Conservation (phyloP, 352 stramenopile species). For the Globisporangium spinosum region DNA sequence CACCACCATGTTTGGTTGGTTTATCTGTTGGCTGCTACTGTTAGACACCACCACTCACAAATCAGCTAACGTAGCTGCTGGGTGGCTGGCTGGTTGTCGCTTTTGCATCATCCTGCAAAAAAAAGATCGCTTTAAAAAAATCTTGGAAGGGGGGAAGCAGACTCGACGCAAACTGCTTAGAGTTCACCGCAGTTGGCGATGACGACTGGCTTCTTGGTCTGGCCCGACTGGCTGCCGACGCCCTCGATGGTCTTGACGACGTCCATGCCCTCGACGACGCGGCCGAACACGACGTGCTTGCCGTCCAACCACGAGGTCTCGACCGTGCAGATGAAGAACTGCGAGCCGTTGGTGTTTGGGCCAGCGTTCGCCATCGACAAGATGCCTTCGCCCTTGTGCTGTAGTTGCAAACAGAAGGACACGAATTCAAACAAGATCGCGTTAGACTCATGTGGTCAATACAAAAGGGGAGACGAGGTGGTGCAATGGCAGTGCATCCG, state of each 20-base stretch:
- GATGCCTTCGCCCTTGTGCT: slow-evolving; percentile 90
- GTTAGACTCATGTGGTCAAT: background rate
- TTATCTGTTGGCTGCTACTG: slow-evolving; percentile 9
- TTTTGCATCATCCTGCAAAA: slow-evolving; percentile 3
- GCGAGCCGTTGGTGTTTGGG: slow-evolving; percentile 95
- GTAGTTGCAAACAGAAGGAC: slow-evolving; percentile 16
- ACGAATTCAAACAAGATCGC: background rate
- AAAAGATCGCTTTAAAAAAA: slow-evolving; percentile 5
- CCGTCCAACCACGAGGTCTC: slow-evolving; percentile 89
- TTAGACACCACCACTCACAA: background rate
- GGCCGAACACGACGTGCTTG: slow-evolving; percentile 94
- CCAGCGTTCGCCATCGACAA: slow-evolving; percentile 96
- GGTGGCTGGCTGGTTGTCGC: background rate
- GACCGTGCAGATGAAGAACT: slow-evolving; percentile 97
- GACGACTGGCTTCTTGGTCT: slow-evolving; percentile 88
- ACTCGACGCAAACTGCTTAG: slow-evolving; percentile 24
- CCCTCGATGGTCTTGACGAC: slow-evolving; percentile 97
- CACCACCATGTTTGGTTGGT: background rate
- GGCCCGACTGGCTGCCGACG: slow-evolving; percentile 92
- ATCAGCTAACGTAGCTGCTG: background rate
- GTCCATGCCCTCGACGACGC: slow-evolving; percentile 95
- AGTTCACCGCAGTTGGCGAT: slow-evolving; percentile 96
- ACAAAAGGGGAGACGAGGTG: background rate
- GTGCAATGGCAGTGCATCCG: background rate
- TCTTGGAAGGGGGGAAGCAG: no score